Evolutionary conservation across 352 stramenopile species (phyloP).

Genomic region (Pythium apleroticum): DNA sequence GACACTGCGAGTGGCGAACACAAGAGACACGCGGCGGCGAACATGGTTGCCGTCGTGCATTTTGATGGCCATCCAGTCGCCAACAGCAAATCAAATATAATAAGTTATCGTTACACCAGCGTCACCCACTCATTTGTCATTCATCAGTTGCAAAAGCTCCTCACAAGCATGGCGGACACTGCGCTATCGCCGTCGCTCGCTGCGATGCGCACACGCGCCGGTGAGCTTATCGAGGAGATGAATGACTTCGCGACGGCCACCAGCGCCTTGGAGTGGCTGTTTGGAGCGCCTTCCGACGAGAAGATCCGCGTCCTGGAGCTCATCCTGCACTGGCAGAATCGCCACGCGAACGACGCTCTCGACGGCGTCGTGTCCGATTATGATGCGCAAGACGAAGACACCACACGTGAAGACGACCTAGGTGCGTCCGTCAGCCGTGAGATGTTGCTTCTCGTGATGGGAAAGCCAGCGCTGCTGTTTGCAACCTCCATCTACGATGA

Average conservation of each 20-base stretch:
- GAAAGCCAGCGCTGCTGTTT: constrained; percentile 77
- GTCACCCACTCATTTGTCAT: not conserved
- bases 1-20: not conserved
- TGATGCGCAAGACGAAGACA: constrained; percentile 20
- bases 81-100: constrained; percentile 10
- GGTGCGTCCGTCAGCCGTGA: constrained; percentile 12
- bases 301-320: constrained; percentile 16
- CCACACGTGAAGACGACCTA: not conserved
- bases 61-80: not conserved
- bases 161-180: not conserved
- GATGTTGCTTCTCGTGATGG: constrained; percentile 62
- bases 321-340: constrained; percentile 26
- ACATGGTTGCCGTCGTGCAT: constrained; percentile 1
- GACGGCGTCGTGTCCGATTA: constrained; percentile 39
- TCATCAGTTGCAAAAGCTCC: not conserved
- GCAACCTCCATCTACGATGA: constrained; percentile 86
- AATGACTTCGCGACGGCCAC: constrained; percentile 58
- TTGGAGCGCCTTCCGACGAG: constrained; percentile 28
- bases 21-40: not conserved
- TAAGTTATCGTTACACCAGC: constrained; percentile 14
- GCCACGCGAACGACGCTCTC: constrained; percentile 2
- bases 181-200: not conserved
- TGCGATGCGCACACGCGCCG: constrained; percentile 19
- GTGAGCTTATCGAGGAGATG: constrained; percentile 48
- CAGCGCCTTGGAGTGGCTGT: constrained; percentile 48